These are phyloP conservation scores for Trypanosoma rangeli DNA, from an alignment of 208 protist species.

Conservation along the genomic window DNA sequence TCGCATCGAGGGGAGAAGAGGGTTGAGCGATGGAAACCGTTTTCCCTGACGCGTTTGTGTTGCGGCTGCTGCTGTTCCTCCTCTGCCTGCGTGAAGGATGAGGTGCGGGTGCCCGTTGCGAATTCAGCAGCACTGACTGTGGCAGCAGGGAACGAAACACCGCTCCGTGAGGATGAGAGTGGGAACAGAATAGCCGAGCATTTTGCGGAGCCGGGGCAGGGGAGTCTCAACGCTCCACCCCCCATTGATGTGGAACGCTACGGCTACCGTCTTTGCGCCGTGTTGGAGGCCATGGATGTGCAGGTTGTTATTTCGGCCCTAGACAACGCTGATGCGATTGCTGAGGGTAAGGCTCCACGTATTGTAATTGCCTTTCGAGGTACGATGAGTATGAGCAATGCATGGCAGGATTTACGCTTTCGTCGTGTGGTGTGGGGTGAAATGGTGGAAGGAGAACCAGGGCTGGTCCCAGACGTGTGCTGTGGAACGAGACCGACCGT, in stretches of 20 bases:
- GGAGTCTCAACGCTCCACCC: neutral
- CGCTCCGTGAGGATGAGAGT: neutral
- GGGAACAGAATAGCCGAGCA: neutral
- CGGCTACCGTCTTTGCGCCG: slow-evolving; percentile 66
- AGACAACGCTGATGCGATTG: slow-evolving; percentile 37
- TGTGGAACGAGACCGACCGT: slow-evolving; percentile 47
- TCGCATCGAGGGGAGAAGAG: neutral
- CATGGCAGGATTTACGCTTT: slow-evolving; percentile 73
- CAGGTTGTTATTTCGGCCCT: slow-evolving; percentile 77
- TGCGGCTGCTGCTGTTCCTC: slow-evolving; percentile 1
- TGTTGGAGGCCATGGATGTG: slow-evolving; percentile 58
- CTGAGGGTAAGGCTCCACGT: slow-evolving; percentile 62
- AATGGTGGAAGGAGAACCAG: slow-evolving; percentile 43
- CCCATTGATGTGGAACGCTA: slow-evolving; percentile 81
- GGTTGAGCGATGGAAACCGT: neutral
- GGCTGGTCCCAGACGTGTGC: neutral
- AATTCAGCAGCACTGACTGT: neutral
- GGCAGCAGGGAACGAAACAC: neutral
- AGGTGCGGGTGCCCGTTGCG: neutral
- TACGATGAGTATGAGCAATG: slow-evolving; percentile 81
- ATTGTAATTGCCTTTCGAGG: slow-evolving; percentile 89
- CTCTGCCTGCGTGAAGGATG: neutral
- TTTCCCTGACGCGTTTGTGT: neutral
- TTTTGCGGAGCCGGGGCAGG: neutral
- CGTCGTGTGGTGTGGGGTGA: slow-evolving; percentile 73